These are phyloP conservation scores for Allomyces macrogynus DNA, from an alignment of 192 early-diverging fungal genomes.

Conservation along the genomic window DNA sequence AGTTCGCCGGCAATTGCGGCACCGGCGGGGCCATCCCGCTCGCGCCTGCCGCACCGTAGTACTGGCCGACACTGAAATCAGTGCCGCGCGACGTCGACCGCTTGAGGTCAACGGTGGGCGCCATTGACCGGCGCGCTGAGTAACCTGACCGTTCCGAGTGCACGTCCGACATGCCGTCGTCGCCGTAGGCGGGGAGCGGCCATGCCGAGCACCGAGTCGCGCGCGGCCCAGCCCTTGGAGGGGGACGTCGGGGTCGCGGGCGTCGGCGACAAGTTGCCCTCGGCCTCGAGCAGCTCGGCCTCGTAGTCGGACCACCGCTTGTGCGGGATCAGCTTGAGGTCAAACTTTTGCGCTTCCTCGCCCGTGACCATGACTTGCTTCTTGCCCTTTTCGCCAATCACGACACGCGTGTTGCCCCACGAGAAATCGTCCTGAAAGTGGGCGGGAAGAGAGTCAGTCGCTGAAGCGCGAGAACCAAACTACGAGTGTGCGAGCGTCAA, in stretches of 20 bases:
- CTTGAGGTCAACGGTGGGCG: background rate
- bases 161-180: background rate
- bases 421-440: constrained; percentile 65
- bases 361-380: constrained; percentile 37
- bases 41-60: background rate
- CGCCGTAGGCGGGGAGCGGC: background rate
- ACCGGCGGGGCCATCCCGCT: background rate
- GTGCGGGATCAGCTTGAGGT: constrained; percentile 46
- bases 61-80: background rate
- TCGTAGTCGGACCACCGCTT: constrained; percentile 71
- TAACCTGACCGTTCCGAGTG: background rate
- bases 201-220: background rate
- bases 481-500: no score
- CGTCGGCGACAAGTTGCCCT: no score
- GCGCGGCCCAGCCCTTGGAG: background rate
- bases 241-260: no score
- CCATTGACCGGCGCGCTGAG: background rate
- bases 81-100: background rate
- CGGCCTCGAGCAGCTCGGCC: constrained; percentile 45
- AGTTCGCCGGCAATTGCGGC: background rate
- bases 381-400: constrained; percentile 70
- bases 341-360: constrained; percentile 59
- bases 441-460: no score
- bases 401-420: constrained; percentile 91
- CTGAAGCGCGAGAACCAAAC: no score